Base-by-base conservation (phyloP, 306 rosid species). In the Cicer cuneatum region DNA sequence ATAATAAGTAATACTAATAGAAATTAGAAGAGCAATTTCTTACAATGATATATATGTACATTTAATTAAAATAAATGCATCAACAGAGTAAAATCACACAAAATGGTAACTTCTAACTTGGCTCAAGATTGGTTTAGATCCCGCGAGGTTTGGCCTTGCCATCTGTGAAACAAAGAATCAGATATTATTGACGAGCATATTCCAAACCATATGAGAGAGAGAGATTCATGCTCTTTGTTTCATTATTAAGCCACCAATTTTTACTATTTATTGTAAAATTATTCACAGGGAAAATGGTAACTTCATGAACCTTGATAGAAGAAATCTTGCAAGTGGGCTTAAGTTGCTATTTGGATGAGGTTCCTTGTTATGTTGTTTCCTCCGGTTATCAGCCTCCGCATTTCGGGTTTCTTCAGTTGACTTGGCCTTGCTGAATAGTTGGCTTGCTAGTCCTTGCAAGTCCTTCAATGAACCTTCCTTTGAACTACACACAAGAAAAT, bases 291-390 rank as follows among this genome's bases (percentile, higher is more conserved):
- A 29, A 69, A 80, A 81, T 16, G 37, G 67, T 18, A 75, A 78
- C 66, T 78, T 72, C 47, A 76, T 82, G 59, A 76, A 95, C 99
- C 99, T 95, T 48, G 99, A 90, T 67, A 95, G 92, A 86, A 95
- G 90, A 85, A 95, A 95, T 86, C 97, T 86, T 48, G 99, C 99
- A 4, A 95, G 93, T 11, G 99, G 92, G 74, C 97, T 95, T 79
- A 90, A 81, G 79, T 90, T 95, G 79, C 92, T 82, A 69, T 89
- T 84, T 57, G 95, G 76, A 81, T 87, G 86, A 47, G 66, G 77
- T 38, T 89, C 97, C 88, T 79, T 90, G 85, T 78, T 86, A 71
- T 78, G 93, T 81, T 81, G 96, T 80, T 70, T 89, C 80, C 80
- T 92, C 78, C 82, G 66, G 84, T 41, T 84, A 77, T 86, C 86